Conservation (phyloP, 2,329 filamentous ascomycete species). For the Trichoderma sp. region DNA sequence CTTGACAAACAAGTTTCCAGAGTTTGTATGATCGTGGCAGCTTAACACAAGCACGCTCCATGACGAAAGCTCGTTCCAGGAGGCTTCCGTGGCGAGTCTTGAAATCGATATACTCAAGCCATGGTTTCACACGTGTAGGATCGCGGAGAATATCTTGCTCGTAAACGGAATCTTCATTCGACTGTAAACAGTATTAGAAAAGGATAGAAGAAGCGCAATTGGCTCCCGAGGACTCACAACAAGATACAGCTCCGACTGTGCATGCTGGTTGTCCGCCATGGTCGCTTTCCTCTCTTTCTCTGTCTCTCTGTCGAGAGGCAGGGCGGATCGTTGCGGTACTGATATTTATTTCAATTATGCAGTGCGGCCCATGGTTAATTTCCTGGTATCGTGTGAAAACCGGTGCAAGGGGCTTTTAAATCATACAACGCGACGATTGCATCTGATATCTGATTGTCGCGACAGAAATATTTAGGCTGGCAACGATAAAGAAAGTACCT, state of each 20-base stretch:
- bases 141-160: conserved; percentile 93
- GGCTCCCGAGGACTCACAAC: conserved; percentile 41
- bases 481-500: not conserved
- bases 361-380: conserved; percentile 4
- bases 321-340: not conserved
- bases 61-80: conserved; percentile 79
- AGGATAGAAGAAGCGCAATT: conserved; percentile 12
- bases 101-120: conserved; percentile 90
- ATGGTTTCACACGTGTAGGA: conserved; percentile 81
- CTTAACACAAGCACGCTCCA: conserved; percentile 87
- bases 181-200: conserved; percentile 44
- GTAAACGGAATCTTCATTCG: conserved; percentile 88
- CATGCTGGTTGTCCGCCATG: conserved; percentile 33
- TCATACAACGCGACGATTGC: not conserved
- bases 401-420: not conserved
- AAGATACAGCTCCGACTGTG: conserved; percentile 46
- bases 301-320: not conserved
- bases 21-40: conserved; percentile 95
- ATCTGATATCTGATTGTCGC: not conserved
- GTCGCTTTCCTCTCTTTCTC: conserved; percentile 4
- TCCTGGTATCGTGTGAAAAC: not conserved
- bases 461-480: conserved; percentile 5
- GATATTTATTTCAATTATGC: not conserved
- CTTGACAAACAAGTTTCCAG: conserved; percentile 77
- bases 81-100: conserved; percentile 82